phyloP scores from a whole-genome alignment of 805 yeast genomes.

The Yarrowia phangngaensis region DNA sequence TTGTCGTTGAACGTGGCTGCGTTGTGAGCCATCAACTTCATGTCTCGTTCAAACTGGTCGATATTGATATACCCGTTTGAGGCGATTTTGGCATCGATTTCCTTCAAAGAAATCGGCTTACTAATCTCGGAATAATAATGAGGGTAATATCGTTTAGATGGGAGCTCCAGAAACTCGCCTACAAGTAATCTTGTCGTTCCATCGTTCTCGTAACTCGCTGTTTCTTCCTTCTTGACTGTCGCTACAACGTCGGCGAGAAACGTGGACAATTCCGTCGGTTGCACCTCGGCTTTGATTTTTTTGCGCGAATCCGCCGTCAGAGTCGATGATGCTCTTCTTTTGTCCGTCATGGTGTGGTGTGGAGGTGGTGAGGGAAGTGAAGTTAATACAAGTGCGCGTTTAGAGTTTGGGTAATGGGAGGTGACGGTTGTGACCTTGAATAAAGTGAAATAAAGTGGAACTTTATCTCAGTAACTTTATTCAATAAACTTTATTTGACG shows the following conservation, averaged over 20 bases:
- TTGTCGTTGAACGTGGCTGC: slow-evolving; percentile 71
- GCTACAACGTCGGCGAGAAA: slow-evolving; percentile 5
- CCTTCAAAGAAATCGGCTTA: slow-evolving; percentile 66
- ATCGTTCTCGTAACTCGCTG: slow-evolving; percentile 14
- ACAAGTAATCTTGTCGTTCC: slow-evolving; percentile 35
- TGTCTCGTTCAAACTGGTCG: slow-evolving; percentile 53
- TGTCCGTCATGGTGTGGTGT: slow-evolving; percentile 9
- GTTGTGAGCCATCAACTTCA: slow-evolving; percentile 63
- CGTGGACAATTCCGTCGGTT: slow-evolving; percentile 5
- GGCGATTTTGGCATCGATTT: slow-evolving; percentile 51
- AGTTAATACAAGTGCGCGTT: slow-evolving; percentile 4
- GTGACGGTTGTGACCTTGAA: too few species aligned
- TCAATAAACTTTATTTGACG: too few species aligned
- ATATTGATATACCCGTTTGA: slow-evolving; percentile 39
- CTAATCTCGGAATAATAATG: slow-evolving; percentile 68
- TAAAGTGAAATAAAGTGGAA: too few species aligned
- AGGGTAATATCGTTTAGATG: slow-evolving; percentile 69
- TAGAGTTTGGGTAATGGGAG: neutral
- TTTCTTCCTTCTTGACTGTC: slow-evolving; percentile 9
- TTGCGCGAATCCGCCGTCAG: slow-evolving; percentile 9
- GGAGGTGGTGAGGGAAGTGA: neutral
- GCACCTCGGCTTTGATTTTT: slow-evolving; percentile 8
- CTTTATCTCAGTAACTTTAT: too few species aligned
- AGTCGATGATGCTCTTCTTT: slow-evolving; percentile 21
- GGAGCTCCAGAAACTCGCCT: slow-evolving; percentile 63